Conservation (phyloP, 345 rosid genomes). For the Rhizophora mangle region DNA sequence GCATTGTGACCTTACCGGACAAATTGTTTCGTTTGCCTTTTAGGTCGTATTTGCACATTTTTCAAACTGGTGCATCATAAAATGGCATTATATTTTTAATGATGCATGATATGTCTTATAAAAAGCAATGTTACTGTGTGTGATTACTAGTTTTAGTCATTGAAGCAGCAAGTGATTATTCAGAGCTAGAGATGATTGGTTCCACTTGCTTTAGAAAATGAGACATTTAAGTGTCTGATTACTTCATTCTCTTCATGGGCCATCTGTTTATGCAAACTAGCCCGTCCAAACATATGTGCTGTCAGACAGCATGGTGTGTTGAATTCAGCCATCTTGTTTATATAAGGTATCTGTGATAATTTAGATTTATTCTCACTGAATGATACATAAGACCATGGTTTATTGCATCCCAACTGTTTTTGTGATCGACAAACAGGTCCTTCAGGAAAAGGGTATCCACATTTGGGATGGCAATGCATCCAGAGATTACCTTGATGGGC, state of each 20-base stretch:
- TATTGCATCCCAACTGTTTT: no score
- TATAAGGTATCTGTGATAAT: no score
- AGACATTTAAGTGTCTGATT: no score
- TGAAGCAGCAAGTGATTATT: no score
- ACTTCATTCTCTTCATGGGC: no score
- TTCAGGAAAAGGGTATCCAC: constrained; percentile 87
- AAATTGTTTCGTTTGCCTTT: neutral
- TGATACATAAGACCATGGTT: no score
- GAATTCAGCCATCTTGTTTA: neutral
- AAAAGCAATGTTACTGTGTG: no score
- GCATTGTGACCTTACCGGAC: neutral
- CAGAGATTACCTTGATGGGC: constrained; percentile 86
- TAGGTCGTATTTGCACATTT: no score
- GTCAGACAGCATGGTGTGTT: neutral
- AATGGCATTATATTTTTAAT: neutral
- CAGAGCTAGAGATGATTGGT: no score
- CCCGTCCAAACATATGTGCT: neutral
- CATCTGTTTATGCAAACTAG: neutral
- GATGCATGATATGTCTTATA: neutral
- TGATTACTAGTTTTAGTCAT: no score
- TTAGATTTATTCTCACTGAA: neutral
- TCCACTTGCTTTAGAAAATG: no score
- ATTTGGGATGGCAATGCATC: constrained; percentile 99
- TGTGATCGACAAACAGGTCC: constrained; percentile 41
- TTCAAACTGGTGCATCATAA: no score